Base-by-base conservation (phyloP, 2,329 filamentous ascomycete species). In the Ilyonectria robusta region DNA sequence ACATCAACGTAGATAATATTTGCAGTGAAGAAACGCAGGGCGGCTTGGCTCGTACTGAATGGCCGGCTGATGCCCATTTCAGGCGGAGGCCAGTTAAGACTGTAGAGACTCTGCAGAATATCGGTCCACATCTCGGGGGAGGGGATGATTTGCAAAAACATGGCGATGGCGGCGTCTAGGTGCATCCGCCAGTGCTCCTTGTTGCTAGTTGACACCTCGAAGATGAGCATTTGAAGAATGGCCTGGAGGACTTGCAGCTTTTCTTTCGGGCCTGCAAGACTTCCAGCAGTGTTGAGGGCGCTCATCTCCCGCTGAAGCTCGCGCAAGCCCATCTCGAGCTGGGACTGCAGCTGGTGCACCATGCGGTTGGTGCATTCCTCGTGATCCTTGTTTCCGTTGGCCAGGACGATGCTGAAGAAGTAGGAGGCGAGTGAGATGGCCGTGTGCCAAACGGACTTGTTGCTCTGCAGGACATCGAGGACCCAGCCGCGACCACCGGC, bases 401-500 rank as follows among this genome's bases (percentile, higher is more conserved):
- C 78, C 62, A 85, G 77, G 37, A 84, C 77, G 37, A 87, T 79
- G 68, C 83, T 83, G 72, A 88, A 86, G 76, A 89, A 90, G 77
- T 88, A 90, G 1, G 86, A 84, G 1, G 86, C 85, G 23, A 91
- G 81, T 29, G 87, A 86, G 19, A 90, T 80, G 53, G 85, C 84
- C 2, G 86, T 86, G 75, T 90, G 87, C 76, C 86, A 89, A 21
- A 90, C 81, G 1, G 87, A 82, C 67, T 85, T 87, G 77, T 88
- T 90, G 66, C 83, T 85, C 62, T 87, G 83, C 10, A 91, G 80
- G 47, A 89, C 80, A 33, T 87, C 84, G 40, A 91, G 79, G 31
- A 91, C 81, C 89, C 89, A 92, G 29, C 86, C 84, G 55, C 87
- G 84, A 15, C 89, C 89, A n/a, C 87, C 86, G 62, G 87, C 81